Evolutionary conservation across 2,329 filamentous ascomycete genomes (phyloP).

Genomic region (Hypoxylon sp.): DNA sequence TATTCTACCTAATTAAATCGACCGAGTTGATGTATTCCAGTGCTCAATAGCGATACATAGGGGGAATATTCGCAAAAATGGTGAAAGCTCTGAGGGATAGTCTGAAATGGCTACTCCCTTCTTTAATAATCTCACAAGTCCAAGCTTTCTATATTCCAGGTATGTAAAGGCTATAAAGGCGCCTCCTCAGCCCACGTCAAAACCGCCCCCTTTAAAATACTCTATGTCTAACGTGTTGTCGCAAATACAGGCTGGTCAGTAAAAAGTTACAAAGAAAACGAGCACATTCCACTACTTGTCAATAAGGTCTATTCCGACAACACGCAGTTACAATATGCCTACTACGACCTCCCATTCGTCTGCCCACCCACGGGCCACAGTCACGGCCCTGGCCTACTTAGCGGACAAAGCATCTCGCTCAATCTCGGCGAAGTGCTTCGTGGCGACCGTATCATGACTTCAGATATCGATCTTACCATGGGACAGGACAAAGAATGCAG

Average conservation of each 20-base stretch:
- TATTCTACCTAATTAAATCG: constrained; percentile 10
- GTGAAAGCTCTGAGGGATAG: constrained; percentile 36
- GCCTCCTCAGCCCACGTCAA: constrained; percentile 15
- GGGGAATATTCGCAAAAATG: constrained; percentile 38
- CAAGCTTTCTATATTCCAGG: constrained; percentile 88
- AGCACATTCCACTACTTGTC: constrained; percentile 83
- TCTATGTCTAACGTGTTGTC: constrained; percentile 29
- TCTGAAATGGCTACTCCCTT: constrained; percentile 57
- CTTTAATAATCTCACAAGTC: constrained; percentile 57
- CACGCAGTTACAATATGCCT: constrained; percentile 90
- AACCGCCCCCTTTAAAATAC: constrained; percentile 5
- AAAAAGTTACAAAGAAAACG: constrained; percentile 78
- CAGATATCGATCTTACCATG: constrained; percentile 84
- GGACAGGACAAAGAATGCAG: constrained; percentile 76
- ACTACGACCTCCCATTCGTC: constrained; percentile 87
- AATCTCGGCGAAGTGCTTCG: constrained; percentile 89
- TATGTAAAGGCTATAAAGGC: constrained; percentile 54
- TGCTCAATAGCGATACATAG: constrained; percentile 32
- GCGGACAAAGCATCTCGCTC: constrained; percentile 79
- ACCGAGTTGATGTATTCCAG: constrained; percentile 40
- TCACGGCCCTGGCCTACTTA: constrained; percentile 73
- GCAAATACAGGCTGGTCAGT: constrained; percentile 74
- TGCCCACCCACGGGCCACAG: constrained; percentile 78
- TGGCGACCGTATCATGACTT: constrained; percentile 84
- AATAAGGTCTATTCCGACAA: constrained; percentile 93